phyloP scores from a whole-genome alignment of 192 early-diverging fungal genomes.

The Podila clonocystis region DNA sequence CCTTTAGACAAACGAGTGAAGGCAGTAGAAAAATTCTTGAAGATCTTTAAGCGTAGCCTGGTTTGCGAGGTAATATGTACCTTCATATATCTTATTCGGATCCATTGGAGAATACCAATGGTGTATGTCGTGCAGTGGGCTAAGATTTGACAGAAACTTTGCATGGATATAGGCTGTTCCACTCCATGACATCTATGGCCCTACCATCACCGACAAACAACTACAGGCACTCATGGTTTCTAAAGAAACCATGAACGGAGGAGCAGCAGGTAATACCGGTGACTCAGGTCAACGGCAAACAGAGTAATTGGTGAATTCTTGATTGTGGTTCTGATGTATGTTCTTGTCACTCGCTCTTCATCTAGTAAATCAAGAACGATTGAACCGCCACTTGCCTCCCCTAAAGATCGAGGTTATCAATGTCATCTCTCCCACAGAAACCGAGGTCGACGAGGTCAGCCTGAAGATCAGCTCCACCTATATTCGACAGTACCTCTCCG shows the following conservation, averaged over 20 bases:
- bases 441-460: conserved; percentile 45
- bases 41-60: conserved; percentile 56
- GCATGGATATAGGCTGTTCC: conserved; percentile 62
- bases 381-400: conserved; percentile 57
- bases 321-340: background rate
- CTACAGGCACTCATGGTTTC: conserved; percentile 87
- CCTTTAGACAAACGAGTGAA: conserved; percentile 68
- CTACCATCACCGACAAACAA: conserved; percentile 76
- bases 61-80: conserved; percentile 49
- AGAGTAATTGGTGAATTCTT: background rate
- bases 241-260: conserved; percentile 82
- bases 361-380: conserved; percentile 82
- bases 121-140: background rate
- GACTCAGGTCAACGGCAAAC: too few relatives aligned
- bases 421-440: conserved; percentile 61
- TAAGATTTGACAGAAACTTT: background rate
- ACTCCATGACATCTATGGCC: conserved; percentile 87
- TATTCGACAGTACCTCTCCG: conserved; percentile 69
- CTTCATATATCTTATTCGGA: background rate
- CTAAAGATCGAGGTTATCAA: conserved; percentile 80
- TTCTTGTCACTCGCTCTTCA: background rate
- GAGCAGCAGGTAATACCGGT: conserved; percentile 65
- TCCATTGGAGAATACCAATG: background rate
- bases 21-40: conserved; percentile 70
- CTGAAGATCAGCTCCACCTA: conserved; percentile 85